Base-by-base conservation (phyloP, 768 basidiomycete species). In the Lentinus brumalis region DNA sequence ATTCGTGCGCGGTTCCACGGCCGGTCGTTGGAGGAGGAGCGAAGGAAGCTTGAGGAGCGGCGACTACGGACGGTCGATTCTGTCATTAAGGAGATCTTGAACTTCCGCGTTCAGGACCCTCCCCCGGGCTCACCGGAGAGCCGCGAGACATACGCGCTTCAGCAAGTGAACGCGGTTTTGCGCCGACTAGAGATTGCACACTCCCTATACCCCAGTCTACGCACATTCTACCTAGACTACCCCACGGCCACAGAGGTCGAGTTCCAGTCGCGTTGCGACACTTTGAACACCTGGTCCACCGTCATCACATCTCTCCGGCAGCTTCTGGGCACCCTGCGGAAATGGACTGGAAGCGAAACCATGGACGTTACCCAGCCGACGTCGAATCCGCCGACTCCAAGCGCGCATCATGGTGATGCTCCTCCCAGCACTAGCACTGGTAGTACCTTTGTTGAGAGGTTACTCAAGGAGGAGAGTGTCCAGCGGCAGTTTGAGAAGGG, bases 401-500 rank as follows among this genome's bases (percentile, higher is more conserved):
- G 51, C 30, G 21, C 55, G 29, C 29, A 47, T 2, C 55, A 55
- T 26, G 58, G 49, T 16, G 61, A 66, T 1, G 68, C 76, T 46
- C 86, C 86, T 60, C 77, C 79, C 47, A 73, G 86, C 5, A 89
- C 89, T 66, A 73, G 86, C 5, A 89, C 89, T 66, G 86, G 88
- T 21, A 87, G 88, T 18, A 92, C 91, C 39, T 99, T 98, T 73
- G 89, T 98, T 38, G 97, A 98, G 72, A 86, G 94, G 31, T 78
- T 98, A 29, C 81, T 97, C 59, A 98, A 98, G 73, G 96, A 98
- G 74, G 96, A 98, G 69, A 89, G 89, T n/a, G 88, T 98, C 69
- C 92, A 96, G 74, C 84, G 89, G 62, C 94, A 92, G 9, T 98
- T 99, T 73, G 94, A 96, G 74, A 94, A 91, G 67, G 89, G 91